Evolutionary conservation across 2,329 filamentous ascomycete species (phyloP).

Genomic region (Penicillium sp.): DNA sequence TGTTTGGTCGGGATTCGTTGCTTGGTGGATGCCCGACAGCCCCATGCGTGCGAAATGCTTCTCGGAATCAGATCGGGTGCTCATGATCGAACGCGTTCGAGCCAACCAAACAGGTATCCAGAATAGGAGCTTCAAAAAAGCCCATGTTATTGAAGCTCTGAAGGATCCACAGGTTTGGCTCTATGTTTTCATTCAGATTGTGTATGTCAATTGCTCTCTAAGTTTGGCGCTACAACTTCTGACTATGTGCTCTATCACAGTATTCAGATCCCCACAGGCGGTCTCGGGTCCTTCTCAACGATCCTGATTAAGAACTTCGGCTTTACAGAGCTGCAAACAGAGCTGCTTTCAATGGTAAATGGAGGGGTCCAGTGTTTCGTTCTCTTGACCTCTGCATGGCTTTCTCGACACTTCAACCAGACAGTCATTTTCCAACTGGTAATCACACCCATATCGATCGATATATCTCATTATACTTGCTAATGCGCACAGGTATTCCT

Average conservation of each 20-base stretch:
- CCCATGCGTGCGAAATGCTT: conserved; percentile 69
- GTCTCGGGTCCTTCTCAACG: conserved; percentile 40
- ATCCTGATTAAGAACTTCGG: conserved; percentile 68
- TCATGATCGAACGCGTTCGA: conserved; percentile 52
- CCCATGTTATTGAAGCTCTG: conserved; percentile 38
- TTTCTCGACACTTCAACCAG: not conserved
- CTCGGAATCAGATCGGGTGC: conserved; percentile 60
- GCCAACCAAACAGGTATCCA: conserved; percentile 41
- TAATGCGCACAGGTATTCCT: not conserved
- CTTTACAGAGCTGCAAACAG: conserved; percentile 65
- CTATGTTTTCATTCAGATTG: conserved; percentile 49
- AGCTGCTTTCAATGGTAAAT: conserved; percentile 70
- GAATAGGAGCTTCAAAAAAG: conserved; percentile 35
- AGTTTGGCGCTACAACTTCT: no score
- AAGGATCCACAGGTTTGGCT: conserved; percentile 41
- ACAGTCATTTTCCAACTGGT: not conserved
- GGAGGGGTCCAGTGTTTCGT: conserved; percentile 72
- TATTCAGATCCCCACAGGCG: conserved; percentile 28
- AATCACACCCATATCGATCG: not conserved
- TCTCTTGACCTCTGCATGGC: conserved; percentile 58
- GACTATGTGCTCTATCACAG: conserved; percentile 21
- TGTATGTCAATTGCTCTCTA: conserved; percentile 36
- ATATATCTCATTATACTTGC: not conserved
- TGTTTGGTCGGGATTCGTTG: conserved; percentile 51
- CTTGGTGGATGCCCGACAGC: conserved; percentile 62